A percentile compares a stretch with the other conserved stretches of the same genome.
These are phyloP conservation scores for Colletotrichum echinochloae DNA, from an alignment of 2,329 filamentous ascomycete genomes.

Conservation along the genomic window DNA sequence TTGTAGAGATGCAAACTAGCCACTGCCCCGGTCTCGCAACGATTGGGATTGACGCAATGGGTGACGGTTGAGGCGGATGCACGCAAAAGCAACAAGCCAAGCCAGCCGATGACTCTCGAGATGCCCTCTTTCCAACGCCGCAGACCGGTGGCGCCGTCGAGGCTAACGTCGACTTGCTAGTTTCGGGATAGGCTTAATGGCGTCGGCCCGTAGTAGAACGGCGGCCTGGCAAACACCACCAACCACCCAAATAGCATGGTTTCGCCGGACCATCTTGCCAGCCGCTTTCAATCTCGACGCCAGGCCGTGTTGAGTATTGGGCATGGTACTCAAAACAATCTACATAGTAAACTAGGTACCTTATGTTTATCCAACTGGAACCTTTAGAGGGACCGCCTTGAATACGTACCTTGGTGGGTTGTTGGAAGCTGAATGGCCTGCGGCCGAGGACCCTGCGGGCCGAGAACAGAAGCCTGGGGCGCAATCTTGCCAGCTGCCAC, in stretches of 20 bases:
- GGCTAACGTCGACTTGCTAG: slow-evolving; percentile 1
- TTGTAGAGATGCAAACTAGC: slow-evolving; percentile 11
- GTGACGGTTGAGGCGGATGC: background rate
- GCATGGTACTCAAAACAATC: no score
- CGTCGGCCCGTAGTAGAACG: background rate
- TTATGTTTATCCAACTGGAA: no score
- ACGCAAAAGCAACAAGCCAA: background rate
- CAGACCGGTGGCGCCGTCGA: slow-evolving; percentile 13
- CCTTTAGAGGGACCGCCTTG: no score
- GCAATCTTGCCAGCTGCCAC: background rate
- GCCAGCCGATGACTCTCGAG: slow-evolving; percentile 2
- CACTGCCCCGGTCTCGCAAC: background rate
- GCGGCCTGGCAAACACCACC: background rate
- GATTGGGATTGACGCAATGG: slow-evolving; percentile 18
- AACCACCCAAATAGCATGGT: background rate
- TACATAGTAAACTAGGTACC: no score
- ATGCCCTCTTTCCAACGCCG: background rate
- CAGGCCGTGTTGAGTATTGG: no score
- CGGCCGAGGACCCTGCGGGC: background rate
- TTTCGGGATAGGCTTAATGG: background rate
- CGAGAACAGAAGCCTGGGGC: background rate
- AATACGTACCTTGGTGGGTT: no score
- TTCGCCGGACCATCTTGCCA: slow-evolving; percentile 17
- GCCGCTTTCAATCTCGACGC: slow-evolving; percentile 14
- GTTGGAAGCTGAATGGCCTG: slow-evolving; percentile 3